Evolutionary conservation across 208 protist genomes (phyloP).

Genomic region (Wallacemonas sp.): DNA sequence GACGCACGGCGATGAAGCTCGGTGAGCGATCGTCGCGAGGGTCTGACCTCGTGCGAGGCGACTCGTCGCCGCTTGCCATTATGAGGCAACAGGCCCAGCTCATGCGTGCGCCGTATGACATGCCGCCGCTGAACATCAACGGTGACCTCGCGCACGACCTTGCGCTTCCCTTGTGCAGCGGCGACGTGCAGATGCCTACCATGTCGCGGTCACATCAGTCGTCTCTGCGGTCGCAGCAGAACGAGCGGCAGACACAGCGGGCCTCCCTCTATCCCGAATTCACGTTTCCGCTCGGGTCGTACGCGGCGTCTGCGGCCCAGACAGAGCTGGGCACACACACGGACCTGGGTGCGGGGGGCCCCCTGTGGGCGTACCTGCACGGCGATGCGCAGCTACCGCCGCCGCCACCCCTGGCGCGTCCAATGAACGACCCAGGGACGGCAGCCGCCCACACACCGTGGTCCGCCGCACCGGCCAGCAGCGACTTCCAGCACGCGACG

Average conservation of each 20-base stretch:
- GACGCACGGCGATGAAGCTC: conserved; percentile 1
- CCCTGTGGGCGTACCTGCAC: not conserved
- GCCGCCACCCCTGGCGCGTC: too few species aligned
- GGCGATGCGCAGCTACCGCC: too few species aligned
- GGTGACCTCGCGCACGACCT: conserved; percentile 1
- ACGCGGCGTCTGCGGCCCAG: not conserved
- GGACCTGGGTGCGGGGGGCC: not conserved
- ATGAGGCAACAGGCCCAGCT: not conserved
- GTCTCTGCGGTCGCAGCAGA: too few species aligned
- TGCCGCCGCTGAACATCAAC: conserved; percentile 18
- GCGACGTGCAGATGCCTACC: not conserved
- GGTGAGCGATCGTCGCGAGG: too few species aligned
- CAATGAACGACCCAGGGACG: too few species aligned
- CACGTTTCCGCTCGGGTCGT: not conserved
- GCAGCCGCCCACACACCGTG: too few species aligned
- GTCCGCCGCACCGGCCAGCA: too few species aligned
- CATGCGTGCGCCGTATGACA: conserved; percentile 7
- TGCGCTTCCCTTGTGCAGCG: not conserved
- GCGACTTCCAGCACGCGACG: too few species aligned
- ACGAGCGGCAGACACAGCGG: too few species aligned
- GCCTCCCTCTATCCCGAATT: not conserved
- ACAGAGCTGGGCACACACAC: not conserved
- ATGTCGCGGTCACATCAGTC: not conserved
- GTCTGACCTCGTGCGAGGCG: too few species aligned
- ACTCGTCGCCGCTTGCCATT: not conserved